Evolutionary conservation across 2,329 filamentous ascomycete species (phyloP).

Genomic region (Aspergillus sojae): DNA sequence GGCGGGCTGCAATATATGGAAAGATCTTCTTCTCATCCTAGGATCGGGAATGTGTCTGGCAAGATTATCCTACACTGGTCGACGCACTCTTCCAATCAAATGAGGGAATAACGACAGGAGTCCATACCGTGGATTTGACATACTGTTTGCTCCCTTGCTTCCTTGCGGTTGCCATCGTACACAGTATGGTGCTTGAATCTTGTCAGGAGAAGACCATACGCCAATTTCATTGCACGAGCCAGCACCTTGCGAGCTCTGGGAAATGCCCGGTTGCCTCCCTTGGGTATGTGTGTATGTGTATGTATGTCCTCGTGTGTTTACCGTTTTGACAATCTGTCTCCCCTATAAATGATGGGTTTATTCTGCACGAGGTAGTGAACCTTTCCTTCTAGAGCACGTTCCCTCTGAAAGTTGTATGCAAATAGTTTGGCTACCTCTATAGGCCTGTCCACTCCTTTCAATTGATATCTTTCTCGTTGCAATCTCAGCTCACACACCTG

Average conservation of each 20-base stretch:
- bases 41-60: not conserved
- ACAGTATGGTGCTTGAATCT: conserved; percentile 3
- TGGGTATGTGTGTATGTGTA: not conserved
- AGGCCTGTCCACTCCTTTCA: conserved; percentile 18
- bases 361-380: not conserved
- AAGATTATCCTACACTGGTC: not conserved
- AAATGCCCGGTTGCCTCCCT: not conserved
- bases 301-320: not conserved
- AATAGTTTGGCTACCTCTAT: not conserved
- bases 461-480: conserved; percentile 6
- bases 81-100: not conserved
- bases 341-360: not conserved
- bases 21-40: conserved; percentile 1
- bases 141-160: not conserved
- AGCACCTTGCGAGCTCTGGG: not conserved
- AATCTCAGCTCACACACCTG: not conserved
- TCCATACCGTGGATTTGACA: not conserved
- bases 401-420: not conserved
- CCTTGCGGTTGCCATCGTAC: conserved; percentile 1
- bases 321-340: not conserved
- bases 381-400: not conserved
- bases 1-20: not conserved
- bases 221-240: not conserved
- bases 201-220: not conserved
- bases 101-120: not conserved